Conservation (phyloP, 306 rosid genomes). For the Vachellia pachyceras region DNA sequence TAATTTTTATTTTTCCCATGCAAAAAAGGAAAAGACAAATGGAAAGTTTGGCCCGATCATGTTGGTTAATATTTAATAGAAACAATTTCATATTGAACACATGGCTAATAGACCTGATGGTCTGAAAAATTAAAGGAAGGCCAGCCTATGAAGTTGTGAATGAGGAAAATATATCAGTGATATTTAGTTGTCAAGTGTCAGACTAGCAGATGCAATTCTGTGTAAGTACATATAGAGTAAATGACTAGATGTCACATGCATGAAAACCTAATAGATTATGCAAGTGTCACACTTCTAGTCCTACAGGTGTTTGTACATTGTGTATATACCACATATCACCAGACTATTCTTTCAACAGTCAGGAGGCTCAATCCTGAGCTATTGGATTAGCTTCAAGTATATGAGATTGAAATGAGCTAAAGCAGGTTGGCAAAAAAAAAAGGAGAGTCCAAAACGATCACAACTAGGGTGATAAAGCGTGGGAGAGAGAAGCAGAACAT, state of each 20-base stretch:
- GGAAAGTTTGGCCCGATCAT: slow-evolving; percentile 1
- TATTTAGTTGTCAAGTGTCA: slow-evolving; percentile 41
- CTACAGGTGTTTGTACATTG: not conserved
- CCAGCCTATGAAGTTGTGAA: slow-evolving; percentile 21
- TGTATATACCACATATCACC: not conserved
- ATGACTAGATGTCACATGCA: not conserved
- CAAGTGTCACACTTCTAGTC: not conserved
- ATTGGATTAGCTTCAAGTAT: not conserved
- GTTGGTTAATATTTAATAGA: not conserved
- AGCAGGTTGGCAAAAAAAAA: too few species aligned
- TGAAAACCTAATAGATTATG: not conserved
- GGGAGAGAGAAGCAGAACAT: slow-evolving; percentile 39
- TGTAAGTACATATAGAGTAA: not conserved
- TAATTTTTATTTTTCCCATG: not conserved
- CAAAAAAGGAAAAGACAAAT: not conserved
- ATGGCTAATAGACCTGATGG: slow-evolving; percentile 15
- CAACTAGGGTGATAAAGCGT: slow-evolving; percentile 37
- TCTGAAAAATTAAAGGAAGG: slow-evolving; percentile 34
- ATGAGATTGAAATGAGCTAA: slow-evolving; percentile 24
- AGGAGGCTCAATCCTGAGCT: not conserved
- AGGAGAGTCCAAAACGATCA: slow-evolving; percentile 54
- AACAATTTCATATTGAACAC: slow-evolving; percentile 1
- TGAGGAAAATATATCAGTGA: slow-evolving; percentile 6
- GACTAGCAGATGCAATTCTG: not conserved
- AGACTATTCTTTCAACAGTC: not conserved